phyloP scores from a whole-genome alignment of 148 eudicot genomes.

The Drosera capensis region DNA sequence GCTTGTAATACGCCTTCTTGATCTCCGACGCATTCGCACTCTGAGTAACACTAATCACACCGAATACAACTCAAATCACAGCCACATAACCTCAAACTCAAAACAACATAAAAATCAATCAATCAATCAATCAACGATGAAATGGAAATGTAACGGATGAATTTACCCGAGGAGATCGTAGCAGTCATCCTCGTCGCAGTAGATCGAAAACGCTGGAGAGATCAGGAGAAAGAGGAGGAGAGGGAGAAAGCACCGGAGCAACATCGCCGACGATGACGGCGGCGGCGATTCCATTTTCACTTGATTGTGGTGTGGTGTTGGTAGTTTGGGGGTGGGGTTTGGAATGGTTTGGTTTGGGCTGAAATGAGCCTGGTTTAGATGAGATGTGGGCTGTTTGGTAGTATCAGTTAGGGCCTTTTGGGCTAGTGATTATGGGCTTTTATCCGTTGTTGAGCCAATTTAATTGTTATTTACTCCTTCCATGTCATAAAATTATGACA shows the following conservation, averaged over 20 bases:
- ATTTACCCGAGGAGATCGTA: slow-evolving; percentile 87
- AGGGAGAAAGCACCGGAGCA: background rate
- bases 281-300: background rate
- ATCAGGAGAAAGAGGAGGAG: slow-evolving; percentile 22
- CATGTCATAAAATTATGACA: too few species aligned
- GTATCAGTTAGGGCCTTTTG: too few species aligned
- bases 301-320: too few species aligned
- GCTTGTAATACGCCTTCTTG: slow-evolving; percentile 84
- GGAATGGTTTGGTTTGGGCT: too few species aligned
- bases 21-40: slow-evolving; percentile 75
- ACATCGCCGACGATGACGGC: background rate
- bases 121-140: background rate
- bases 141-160: background rate
- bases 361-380: too few species aligned
- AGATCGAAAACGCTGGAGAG: slow-evolving; percentile 57
- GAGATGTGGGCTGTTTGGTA: too few species aligned
- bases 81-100: too few species aligned
- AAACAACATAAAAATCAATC: background rate
- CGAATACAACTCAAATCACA: too few species aligned
- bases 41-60: slow-evolving; percentile 61
- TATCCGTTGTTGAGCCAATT: too few species aligned
- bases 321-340: too few species aligned
- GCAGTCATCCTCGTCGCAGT: slow-evolving; percentile 89
- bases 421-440: too few species aligned
- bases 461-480: too few species aligned